Conservation (phyloP, 345 rosid species). For the Populus davidiana region DNA sequence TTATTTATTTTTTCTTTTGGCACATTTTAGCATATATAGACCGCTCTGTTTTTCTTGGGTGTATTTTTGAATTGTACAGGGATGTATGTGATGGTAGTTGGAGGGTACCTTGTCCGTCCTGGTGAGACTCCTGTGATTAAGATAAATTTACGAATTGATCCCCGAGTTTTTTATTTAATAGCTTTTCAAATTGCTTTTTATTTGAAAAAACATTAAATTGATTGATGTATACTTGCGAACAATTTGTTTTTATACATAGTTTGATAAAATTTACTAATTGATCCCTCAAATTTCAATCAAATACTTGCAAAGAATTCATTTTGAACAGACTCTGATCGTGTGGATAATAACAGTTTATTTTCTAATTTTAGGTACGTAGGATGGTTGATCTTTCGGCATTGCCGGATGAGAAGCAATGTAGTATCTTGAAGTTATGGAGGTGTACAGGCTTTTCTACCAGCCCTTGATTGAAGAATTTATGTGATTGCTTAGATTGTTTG, state of each 20-base stretch:
- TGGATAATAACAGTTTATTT: neutral
- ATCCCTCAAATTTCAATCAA: neutral
- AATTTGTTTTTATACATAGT: too few species aligned
- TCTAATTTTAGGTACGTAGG: constrained; percentile 64
- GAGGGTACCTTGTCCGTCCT: constrained; percentile 42
- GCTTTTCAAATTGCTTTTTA: too few species aligned
- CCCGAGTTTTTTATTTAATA: neutral
- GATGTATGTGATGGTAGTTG: constrained; percentile 84
- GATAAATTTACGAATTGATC: constrained; percentile 32
- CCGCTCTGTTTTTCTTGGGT: neutral
- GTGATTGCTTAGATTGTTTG: neutral
- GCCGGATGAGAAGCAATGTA: constrained; percentile 93
- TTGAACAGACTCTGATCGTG: too few species aligned
- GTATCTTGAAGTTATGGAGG: constrained; percentile 91
- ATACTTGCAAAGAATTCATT: neutral
- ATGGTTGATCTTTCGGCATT: constrained; percentile 76
- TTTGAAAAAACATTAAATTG: too few species aligned
- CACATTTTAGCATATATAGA: neutral
- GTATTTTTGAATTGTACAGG: constrained; percentile 32
- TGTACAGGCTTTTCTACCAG: constrained; percentile 66
- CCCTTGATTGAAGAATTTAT: constrained; percentile 62
- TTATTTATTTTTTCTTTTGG: neutral
- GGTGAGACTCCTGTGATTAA: constrained; percentile 52
- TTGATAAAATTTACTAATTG: neutral
- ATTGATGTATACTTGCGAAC: too few species aligned